phyloP scores from a whole-genome alignment of 345 rosid genomes.

The Durio zibethinus region DNA sequence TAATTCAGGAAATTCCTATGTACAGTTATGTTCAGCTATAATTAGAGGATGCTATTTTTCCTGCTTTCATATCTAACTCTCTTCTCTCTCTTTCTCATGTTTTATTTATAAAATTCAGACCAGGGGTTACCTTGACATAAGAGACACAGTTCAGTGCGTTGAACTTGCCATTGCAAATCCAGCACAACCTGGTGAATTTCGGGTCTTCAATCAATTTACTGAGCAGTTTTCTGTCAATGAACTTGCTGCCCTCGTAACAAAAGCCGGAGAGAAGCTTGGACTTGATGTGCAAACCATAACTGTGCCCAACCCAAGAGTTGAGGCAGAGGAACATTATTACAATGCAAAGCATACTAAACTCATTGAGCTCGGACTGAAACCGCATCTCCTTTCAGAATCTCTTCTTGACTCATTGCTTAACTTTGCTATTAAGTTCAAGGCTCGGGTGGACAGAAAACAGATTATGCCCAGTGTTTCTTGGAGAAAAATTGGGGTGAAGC shows the following conservation, averaged over 20 bases:
- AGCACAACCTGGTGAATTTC: slow-evolving; percentile 77
- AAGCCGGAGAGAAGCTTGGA: slow-evolving; percentile 84
- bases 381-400: slow-evolving; percentile 89
- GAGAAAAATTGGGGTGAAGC: slow-evolving; percentile 81
- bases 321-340: slow-evolving; percentile 98
- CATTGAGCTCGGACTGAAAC: slow-evolving; percentile 85
- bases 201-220: slow-evolving; percentile 89
- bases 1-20: not conserved
- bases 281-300: slow-evolving; percentile 61
- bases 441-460: slow-evolving; percentile 79
- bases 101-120: slow-evolving; percentile 48
- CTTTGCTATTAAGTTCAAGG: slow-evolving; percentile 73
- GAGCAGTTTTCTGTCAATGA: slow-evolving; percentile 94
- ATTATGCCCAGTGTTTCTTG: slow-evolving; percentile 97
- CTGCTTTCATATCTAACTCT: not conserved
- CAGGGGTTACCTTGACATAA: slow-evolving; percentile 95
- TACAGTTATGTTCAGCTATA: not conserved
- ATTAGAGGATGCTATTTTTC: not conserved
- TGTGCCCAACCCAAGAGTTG: slow-evolving; percentile 95
- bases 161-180: slow-evolving; percentile 94
- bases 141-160: slow-evolving; percentile 95
- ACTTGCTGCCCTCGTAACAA: slow-evolving; percentile 80
- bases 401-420: slow-evolving; percentile 92
- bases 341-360: slow-evolving; percentile 97
- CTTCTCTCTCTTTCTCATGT: not conserved